A percentile compares a stretch with the other conserved stretches of the same genome.
These are phyloP conservation scores for Carex scoparia DNA, from an alignment of 176 grass and related monocot species.

Conservation along the genomic window DNA sequence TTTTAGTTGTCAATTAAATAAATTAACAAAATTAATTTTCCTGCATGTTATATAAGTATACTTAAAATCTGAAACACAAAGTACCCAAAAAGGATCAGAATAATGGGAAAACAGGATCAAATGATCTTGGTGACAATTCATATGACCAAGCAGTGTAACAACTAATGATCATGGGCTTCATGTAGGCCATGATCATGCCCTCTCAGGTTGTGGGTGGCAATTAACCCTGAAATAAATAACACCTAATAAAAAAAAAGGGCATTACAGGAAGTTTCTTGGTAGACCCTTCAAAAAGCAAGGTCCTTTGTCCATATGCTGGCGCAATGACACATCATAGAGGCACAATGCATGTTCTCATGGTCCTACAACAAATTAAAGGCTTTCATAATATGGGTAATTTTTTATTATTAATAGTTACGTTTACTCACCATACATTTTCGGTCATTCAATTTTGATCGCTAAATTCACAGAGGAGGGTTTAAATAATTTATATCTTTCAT, in stretches of 20 bases:
- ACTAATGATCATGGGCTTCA: slow-evolving; percentile 14
- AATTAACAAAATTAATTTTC: not conserved
- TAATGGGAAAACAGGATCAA: not conserved
- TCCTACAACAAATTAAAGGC: not conserved
- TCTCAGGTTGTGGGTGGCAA: slow-evolving; percentile 14
- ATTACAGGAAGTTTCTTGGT: not conserved
- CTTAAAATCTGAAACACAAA: not conserved
- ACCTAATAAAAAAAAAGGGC: slow-evolving; percentile 9
- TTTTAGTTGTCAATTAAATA: not conserved
- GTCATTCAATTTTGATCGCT: not conserved
- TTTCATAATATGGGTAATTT: not conserved
- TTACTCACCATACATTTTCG: not conserved
- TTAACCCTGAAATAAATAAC: not conserved
- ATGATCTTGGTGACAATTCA: slow-evolving; percentile 7
- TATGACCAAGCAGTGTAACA: not conserved
- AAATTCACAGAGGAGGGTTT: no score
- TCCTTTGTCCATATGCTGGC: not conserved
- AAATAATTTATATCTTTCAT: no score
- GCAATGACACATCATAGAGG: not conserved
- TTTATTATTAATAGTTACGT: not conserved
- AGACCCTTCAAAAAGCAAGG: not conserved
- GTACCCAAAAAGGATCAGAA: not conserved
- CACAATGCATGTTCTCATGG: slow-evolving; percentile 7
- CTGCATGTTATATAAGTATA: not conserved
- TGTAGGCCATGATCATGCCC: slow-evolving; percentile 19